Conservation (phyloP, 305 asterid species). For the Coffea humblotiana region DNA sequence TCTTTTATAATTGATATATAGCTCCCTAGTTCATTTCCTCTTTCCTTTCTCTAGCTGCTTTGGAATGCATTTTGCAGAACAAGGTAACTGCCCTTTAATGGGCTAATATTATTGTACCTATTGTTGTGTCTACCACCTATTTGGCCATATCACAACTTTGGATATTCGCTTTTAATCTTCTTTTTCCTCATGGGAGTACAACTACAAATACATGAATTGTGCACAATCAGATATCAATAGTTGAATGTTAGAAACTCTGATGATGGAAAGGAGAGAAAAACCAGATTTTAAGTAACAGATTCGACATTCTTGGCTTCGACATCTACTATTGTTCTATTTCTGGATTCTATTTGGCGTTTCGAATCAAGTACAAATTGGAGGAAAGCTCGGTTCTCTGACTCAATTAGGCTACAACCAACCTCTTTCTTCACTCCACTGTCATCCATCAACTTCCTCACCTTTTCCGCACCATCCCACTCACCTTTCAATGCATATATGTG, state of each 20-base stretch:
- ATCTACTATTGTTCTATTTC: background rate
- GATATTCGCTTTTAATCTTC: too few species aligned
- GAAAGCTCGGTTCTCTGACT: slow-evolving; percentile 28
- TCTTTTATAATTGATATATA: background rate
- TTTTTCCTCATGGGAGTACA: too few species aligned
- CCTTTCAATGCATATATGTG: slow-evolving; percentile 59
- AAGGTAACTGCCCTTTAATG: background rate
- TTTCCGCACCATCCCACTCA: slow-evolving; percentile 61
- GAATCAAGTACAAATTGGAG: background rate
- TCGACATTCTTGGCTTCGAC: background rate
- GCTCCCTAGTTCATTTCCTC: background rate
- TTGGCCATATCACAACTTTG: too few species aligned
- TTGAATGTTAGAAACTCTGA: too few species aligned
- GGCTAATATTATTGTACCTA: background rate
- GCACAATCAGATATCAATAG: too few species aligned
- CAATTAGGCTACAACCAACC: slow-evolving; percentile 41
- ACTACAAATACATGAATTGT: too few species aligned
- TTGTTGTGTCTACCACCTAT: too few species aligned
- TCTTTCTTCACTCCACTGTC: slow-evolving; percentile 16
- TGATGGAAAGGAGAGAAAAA: too few species aligned
- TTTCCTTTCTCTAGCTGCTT: background rate
- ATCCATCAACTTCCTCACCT: slow-evolving; percentile 59
- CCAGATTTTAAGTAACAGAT: background rate
- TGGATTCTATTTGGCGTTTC: background rate
- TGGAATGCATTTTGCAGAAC: background rate